phyloP scores from a whole-genome alignment of 352 stramenopile genomes.

The Phytophthora constricta region DNA sequence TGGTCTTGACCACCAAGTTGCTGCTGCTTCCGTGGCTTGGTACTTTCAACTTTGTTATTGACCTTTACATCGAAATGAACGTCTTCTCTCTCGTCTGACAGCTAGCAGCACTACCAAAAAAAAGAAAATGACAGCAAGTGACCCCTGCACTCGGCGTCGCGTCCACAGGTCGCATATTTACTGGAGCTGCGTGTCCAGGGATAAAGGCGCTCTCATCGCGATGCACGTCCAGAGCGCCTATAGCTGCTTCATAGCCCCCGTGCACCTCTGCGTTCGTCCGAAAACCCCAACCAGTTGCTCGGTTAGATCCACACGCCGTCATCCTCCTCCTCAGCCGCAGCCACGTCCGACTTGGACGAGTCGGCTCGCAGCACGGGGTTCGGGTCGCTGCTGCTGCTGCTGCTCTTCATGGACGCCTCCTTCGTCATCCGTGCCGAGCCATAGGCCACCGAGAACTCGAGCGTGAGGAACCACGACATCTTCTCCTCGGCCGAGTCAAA shows the following conservation, averaged over 20 bases:
- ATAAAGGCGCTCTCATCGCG: no score
- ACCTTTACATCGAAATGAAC: conserved; percentile 54
- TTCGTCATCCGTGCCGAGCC: conserved; percentile 74
- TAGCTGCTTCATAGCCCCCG: conserved; percentile 18
- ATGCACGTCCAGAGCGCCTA: conserved; percentile 21
- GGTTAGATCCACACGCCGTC: conserved; percentile 80
- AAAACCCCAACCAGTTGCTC: no score
- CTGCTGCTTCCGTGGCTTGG: conserved; percentile 28
- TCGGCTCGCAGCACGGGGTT: conserved; percentile 48
- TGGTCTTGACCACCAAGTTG: no score
- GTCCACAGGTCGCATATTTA: conserved; percentile 37
- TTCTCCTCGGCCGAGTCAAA: conserved; percentile 85
- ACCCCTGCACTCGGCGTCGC: no score
- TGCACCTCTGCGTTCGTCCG: background rate
- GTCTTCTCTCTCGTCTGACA: conserved; percentile 33
- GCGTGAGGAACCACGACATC: conserved; percentile 84
- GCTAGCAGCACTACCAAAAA: conserved; percentile 35
- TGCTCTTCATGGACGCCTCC: conserved; percentile 59
- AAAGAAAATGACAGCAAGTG: conserved; percentile 33
- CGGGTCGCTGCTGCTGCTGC: conserved; percentile 33
- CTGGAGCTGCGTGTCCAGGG: conserved; percentile 34
- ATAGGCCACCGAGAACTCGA: conserved; percentile 80
- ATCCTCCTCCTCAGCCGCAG: conserved; percentile 44
- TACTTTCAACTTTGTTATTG: conserved; percentile 47
- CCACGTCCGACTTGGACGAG: conserved; percentile 44